Base-by-base conservation (phyloP, 2,329 filamentous ascomycete genomes). In the Samsoniella hepiali region DNA sequence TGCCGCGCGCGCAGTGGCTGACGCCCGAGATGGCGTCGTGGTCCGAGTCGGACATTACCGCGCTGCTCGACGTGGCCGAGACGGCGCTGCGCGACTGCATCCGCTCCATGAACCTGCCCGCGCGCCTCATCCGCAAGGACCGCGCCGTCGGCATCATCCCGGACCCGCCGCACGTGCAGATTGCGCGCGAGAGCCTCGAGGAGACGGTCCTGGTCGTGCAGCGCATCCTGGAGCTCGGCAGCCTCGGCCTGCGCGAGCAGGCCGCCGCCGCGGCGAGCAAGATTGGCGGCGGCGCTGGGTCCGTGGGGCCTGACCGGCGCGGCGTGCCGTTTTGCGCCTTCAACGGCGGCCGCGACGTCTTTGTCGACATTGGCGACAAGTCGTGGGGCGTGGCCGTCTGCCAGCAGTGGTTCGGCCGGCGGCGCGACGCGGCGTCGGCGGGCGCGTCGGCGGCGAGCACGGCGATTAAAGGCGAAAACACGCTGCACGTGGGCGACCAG, bases 341-440 rank as follows among this genome's bases (percentile, higher is more conserved):
- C 81, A 99, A 99, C 75, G 95, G 94, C 61, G 95, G 95, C 11
- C 94, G 95, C 66, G 95, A 99, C 74, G 93, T 98, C 49, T 99
- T 99, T 76, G 93, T 99, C 61, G 95, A 99, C 74, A 97, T 99
- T 72, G 95, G 95, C 63, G 95, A 99, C 78, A 99, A 99, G 79
- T 93, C 89, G 60, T 96, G 93, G 90, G 95, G 95, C 67, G 95
- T 99, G 3, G 84, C 91, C 40, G 92, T 93, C 4, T 97, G 93
- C 74, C 95, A 99, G 79, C 85, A 88, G 64, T 97, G 92, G 81
- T 97, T 97, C 73, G 90, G 90, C 29, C 86, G 73, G 58, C 71
- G 58, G 8, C 58, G 53, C 11, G 63, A 58, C 50, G 27, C 53
- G 6, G 29, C 22, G 3, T 32, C 44, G 2, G 36, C 51, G 22